Evolutionary conservation across 228 moss, liverwort and hornwort genomes (phyloP), one percentile per base, ranked within the genome.

Genomic region (Sphagnum magellanicum): DNA sequence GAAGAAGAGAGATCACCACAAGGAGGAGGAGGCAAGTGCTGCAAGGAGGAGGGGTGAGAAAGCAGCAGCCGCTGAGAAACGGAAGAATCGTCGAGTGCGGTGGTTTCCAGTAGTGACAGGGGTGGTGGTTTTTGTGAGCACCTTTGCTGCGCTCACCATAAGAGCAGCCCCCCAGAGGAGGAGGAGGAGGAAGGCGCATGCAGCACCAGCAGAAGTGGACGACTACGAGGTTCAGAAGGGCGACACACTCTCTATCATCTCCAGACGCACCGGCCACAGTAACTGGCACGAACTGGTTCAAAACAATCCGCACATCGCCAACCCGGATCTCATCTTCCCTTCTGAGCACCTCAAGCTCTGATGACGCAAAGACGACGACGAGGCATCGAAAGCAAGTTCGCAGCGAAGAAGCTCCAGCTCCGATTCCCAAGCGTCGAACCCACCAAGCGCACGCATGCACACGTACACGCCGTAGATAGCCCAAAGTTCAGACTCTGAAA

Each of bases 231-330:
- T 89, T 50, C 72, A 77, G 73, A 53, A 68, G 14, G 87, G 80
- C 62, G 90, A 90, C 67, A 84, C 84, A 13, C 72, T 87, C 51
- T 76, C 84, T 16, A 76, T 76, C 64, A 90, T 84, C 53, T 84
- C 87, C 4, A 80, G 84, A 66, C 51, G 67, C 16, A 62, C 79
- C 49, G 82, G 87, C 10, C 77, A 77, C 53, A 51, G 75, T 14
- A 72, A 51, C 52, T 85, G 80, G 88, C 68, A 64, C 11, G 88
- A 88, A 65, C 53, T 88, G 67, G 70, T 80, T 6, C 76, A 58
- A 72, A 74, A 70, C 50, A 88, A 85, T 70, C 85, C 85, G 6
- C 66, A 71, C 63, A 84, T 88, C 49, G 59, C 51, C 15, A 77
- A 88, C 60, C 85, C 88, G 53, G 16, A 85, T 65, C 82, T 88